phyloP scores from a whole-genome alignment of 257 asterid species.

The Scutellaria barbata region DNA sequence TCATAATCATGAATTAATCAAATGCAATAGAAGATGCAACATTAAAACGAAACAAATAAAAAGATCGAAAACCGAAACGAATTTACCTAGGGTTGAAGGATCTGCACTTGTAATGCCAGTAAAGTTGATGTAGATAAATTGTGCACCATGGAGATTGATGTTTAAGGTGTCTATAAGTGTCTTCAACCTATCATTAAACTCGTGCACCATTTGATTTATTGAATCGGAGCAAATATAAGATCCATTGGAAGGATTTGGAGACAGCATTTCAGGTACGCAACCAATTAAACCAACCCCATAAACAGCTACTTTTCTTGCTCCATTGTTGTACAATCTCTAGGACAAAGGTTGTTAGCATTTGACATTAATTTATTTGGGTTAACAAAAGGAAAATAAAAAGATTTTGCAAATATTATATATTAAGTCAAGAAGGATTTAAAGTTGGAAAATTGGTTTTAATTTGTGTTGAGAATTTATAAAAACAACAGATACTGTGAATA shows the following conservation, averaged over 20 bases:
- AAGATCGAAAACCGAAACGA: background rate
- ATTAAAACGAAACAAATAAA: no score
- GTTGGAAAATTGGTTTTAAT: no score
- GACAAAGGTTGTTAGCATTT: background rate
- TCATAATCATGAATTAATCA: no score
- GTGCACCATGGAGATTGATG: slow-evolving; percentile 27
- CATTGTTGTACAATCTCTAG: slow-evolving; percentile 44
- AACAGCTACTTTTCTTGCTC: slow-evolving; percentile 60
- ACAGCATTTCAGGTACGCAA: slow-evolving; percentile 35
- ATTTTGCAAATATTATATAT: no score
- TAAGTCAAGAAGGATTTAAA: no score
- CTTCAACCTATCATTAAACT: slow-evolving; percentile 37
- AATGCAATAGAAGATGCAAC: background rate
- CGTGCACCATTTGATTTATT: slow-evolving; percentile 31
- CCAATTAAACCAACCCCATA: slow-evolving; percentile 45
- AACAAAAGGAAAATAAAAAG: no score
- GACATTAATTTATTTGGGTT: no score
- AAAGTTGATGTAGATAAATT: slow-evolving; percentile 39
- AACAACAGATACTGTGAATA: no score
- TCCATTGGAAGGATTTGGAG: slow-evolving; percentile 8
- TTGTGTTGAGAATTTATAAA: no score
- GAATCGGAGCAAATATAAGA: slow-evolving; percentile 28
- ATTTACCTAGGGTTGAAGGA: slow-evolving; percentile 9
- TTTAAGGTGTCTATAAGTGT: slow-evolving; percentile 46
- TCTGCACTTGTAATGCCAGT: slow-evolving; percentile 20